phyloP scores from a whole-genome alignment of 1,284 basidiomycete genomes.

The Athelia psychrophila region DNA sequence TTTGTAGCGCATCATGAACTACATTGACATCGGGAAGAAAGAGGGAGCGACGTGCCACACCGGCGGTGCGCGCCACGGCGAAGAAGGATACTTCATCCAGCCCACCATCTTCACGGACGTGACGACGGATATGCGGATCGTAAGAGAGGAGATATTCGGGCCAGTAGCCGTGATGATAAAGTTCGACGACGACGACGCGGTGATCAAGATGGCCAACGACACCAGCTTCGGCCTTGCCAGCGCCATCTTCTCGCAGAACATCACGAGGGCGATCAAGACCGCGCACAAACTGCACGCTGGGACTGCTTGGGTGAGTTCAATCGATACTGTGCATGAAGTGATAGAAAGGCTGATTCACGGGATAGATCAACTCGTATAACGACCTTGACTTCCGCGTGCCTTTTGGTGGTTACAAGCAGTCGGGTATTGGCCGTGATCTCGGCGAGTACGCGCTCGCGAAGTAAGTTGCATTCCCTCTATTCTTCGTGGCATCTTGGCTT shows the following conservation, averaged over 20 bases:
- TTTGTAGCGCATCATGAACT: slow-evolving; percentile 75
- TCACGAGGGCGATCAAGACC: slow-evolving; percentile 63
- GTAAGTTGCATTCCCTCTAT: slow-evolving; percentile 35
- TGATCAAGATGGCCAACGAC: slow-evolving; percentile 68
- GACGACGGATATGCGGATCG: slow-evolving; percentile 80
- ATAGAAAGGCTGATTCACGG: not conserved
- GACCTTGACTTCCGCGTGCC: slow-evolving; percentile 63
- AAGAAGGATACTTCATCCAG: slow-evolving; percentile 72
- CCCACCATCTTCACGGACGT: slow-evolving; percentile 89
- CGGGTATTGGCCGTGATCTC: slow-evolving; percentile 82
- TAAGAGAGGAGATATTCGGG: slow-evolving; percentile 90
- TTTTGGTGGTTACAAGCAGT: slow-evolving; percentile 90
- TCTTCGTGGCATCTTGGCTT: not conserved
- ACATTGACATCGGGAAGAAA: slow-evolving; percentile 83
- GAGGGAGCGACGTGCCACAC: slow-evolving; percentile 80
- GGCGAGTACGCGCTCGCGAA: slow-evolving; percentile 78
- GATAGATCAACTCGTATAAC: slow-evolving; percentile 74
- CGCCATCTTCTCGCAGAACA: slow-evolving; percentile 75
- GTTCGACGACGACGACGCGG: slow-evolving; percentile 58
- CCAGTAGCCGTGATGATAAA: slow-evolving; percentile 78
- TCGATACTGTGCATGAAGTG: not conserved
- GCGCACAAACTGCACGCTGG: slow-evolving; percentile 76
- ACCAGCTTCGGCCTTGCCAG: slow-evolving; percentile 74
- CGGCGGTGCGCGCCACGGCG: slow-evolving; percentile 77
- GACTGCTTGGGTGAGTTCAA: slow-evolving; percentile 51